Percentiles rank a stretch among this genome's conserved stretches.
Evolutionary conservation across 768 basidiomycete species (phyloP).

Genomic region (Boletellus sp.): DNA sequence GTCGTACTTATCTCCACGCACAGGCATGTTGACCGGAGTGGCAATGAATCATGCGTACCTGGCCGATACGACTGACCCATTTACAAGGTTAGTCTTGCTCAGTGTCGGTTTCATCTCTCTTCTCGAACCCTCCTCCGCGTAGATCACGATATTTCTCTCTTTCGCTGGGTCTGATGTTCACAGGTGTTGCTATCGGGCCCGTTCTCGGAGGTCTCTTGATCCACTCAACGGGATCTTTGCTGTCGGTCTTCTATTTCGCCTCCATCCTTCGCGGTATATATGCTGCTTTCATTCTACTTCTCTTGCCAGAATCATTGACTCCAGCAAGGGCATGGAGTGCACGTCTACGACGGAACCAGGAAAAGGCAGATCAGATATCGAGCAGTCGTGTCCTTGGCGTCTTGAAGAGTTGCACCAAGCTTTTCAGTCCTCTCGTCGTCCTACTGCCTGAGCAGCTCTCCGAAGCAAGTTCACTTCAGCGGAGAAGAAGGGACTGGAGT

Average conservation of each 20-base stretch:
- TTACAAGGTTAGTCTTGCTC: conserved; percentile 43
- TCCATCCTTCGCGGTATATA: conserved; percentile 47
- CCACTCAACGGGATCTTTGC: conserved; percentile 45
- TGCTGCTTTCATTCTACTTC: conserved; percentile 45
- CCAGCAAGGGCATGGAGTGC: conserved; percentile 37
- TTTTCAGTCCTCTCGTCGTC: conserved; percentile 68
- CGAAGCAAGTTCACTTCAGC: conserved; percentile 38
- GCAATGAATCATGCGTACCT: conserved; percentile 64
- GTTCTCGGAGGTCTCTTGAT: conserved; percentile 66
- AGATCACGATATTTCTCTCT: conserved; percentile 68
- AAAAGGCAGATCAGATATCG: conserved; percentile 7
- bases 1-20: conserved; percentile 5
- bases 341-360: conserved; percentile 11
- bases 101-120: background rate
- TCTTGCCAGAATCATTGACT: conserved; percentile 79
- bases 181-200: conserved; percentile 78
- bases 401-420: conserved; percentile 48
- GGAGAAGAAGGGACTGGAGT: conserved; percentile 56
- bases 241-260: conserved; percentile 74
- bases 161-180: conserved; percentile 61
- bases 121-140: conserved; percentile 1
- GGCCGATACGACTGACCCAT: conserved; percentile 60
- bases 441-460: conserved; percentile 45
- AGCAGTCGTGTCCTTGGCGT: conserved; percentile 1
- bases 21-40: conserved; percentile 48